Evolutionary conservation across 1,284 basidiomycete genomes (phyloP).

Genomic region (Leccinum subrobustum): DNA sequence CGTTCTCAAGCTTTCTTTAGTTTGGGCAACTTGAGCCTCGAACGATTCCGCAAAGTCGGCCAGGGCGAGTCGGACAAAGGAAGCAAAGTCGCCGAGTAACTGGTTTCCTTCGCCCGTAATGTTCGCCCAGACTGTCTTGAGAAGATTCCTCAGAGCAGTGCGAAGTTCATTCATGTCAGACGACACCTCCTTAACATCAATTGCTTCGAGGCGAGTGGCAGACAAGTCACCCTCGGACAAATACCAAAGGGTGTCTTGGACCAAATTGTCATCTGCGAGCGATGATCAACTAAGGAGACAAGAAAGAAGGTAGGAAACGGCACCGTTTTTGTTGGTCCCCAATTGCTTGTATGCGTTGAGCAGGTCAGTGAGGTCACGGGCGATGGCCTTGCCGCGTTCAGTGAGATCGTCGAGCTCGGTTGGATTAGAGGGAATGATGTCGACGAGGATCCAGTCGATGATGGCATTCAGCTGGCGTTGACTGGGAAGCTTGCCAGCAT

Average conservation of each 20-base stretch:
- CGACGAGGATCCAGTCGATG: constrained; percentile 50
- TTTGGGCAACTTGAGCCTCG: too few species aligned
- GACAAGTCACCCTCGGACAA: constrained; percentile 51
- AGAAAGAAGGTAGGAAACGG: constrained; percentile 3
- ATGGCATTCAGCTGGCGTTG: constrained; percentile 51
- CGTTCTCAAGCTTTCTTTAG: too few species aligned
- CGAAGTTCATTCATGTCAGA: constrained; percentile 38
- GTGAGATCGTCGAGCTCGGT: constrained; percentile 45
- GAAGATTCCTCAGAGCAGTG: too few species aligned
- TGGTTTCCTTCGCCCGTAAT: too few species aligned
- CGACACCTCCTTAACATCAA: constrained; percentile 44
- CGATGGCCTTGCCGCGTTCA: constrained; percentile 49
- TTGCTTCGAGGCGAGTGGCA: constrained; percentile 34
- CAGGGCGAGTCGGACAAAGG: too few species aligned
- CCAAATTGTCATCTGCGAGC: constrained; percentile 51
- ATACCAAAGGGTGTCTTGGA: constrained; percentile 65
- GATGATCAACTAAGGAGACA: background rate
- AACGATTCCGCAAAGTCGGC: too few species aligned
- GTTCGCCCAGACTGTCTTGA: too few species aligned
- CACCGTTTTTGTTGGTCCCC: constrained; percentile 55
- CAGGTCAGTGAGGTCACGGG: constrained; percentile 46
- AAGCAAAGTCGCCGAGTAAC: too few species aligned
- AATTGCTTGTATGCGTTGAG: constrained; percentile 54
- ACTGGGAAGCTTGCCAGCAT: constrained; percentile 63
- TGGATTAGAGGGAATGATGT: constrained; percentile 44